Evolutionary conservation across 129 eudicot species (phyloP).

Genomic region (Scalesia atractyloides): DNA sequence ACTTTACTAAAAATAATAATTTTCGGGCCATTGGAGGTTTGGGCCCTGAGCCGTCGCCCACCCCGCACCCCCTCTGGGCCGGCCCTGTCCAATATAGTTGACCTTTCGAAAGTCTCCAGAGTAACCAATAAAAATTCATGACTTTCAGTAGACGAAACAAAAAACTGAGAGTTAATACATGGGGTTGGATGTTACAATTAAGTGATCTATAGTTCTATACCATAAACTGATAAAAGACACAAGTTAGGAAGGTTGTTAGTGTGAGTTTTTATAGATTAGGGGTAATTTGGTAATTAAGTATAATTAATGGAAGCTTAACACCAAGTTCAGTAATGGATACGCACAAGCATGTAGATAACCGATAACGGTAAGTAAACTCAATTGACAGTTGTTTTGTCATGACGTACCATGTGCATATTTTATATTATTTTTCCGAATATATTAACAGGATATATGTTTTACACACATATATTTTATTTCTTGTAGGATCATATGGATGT

Average conservation of each 20-base stretch:
- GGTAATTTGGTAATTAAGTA: not conserved
- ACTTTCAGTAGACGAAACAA: too few relatives aligned
- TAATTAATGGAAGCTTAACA: not conserved
- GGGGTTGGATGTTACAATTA: too few relatives aligned
- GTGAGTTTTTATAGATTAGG: not conserved
- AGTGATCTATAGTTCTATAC: too few relatives aligned
- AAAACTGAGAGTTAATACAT: too few relatives aligned
- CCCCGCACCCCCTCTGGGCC: too few relatives aligned
- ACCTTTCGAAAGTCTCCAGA: too few relatives aligned
- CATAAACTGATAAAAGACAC: not conserved
- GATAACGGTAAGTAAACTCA: conserved; percentile 23
- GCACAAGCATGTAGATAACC: conserved; percentile 33
- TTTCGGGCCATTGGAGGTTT: too few relatives aligned
- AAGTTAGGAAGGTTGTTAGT: not conserved
- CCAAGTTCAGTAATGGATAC: too few relatives aligned
- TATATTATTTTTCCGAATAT: conserved; percentile 7
- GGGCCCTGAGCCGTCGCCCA: too few relatives aligned
- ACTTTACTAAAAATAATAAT: too few relatives aligned
- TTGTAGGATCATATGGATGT: not conserved
- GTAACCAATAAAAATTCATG: too few relatives aligned
- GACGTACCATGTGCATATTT: conserved; percentile 32
- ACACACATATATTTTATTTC: not conserved
- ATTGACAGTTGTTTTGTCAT: conserved; percentile 33
- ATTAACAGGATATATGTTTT: not conserved
- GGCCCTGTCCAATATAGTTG: too few relatives aligned